Base-by-base conservation (phyloP, 129 eudicot genomes). In the Ambrosia trifida region DNA sequence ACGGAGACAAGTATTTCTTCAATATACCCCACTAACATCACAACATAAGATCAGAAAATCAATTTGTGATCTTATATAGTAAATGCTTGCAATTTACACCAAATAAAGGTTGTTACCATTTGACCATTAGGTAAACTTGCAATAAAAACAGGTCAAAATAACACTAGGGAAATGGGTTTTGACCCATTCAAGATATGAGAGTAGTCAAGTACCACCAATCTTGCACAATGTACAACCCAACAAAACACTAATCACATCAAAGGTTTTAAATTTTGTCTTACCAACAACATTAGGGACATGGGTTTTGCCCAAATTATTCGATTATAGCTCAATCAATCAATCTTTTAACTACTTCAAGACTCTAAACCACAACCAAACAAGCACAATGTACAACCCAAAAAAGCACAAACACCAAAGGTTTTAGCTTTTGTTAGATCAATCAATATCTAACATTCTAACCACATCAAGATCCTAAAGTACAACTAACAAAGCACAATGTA, bases 401-500 rank as follows among this genome's bases (percentile, higher is more conserved):
- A 65, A 40, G 54, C 73, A 53, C 28, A 0, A 24, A 24, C 28
- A n/a, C n/a, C n/a, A n/a, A n/a, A n/a, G n/a, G n/a, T n/a, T n/a
- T n/a, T n/a, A n/a, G n/a, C n/a, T 13, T 46, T 4, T 46, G 52
- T 32, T 61, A 11, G 30, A 45, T 4, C 76, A 71, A 58, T 58
- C 56, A 24, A 24, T 24, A 24, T 24, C 28, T 0, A 24, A 0
- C 28, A n/a, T n/a, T 72, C 40, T 65, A 24, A 17, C 17, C 3
- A 52, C 8, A 16, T 54, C 57, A 9, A 54, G 24, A 30, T 52
- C 33, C 1, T 41, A 62, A 53, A 28, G 64, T 40, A 57, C 74
- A 72, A 24, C 46, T 57, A 65, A 57, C 20, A 17, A 16, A 17
- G 64, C 64, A 58, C 13, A 66, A 76, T 31, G 69, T 28, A 81